phyloP scores from a whole-genome alignment of 768 basidiomycete genomes.

The Termitomyces eurrhizus region DNA sequence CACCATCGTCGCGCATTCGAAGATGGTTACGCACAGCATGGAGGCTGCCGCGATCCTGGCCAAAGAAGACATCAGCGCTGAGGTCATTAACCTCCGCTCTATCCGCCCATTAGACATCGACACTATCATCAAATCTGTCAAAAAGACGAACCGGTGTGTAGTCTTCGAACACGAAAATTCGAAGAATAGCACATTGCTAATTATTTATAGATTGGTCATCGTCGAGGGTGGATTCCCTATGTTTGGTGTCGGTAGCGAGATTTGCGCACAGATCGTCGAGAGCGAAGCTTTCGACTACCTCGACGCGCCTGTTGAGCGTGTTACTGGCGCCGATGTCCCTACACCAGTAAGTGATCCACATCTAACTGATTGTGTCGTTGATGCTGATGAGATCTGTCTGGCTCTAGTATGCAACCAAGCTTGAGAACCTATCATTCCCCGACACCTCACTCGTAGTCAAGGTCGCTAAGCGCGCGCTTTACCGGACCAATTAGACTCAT shows the following conservation, averaged over 20 bases:
- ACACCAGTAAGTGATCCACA: slow-evolving; percentile 69
- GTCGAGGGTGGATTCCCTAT: slow-evolving; percentile 99
- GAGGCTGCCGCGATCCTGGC: slow-evolving; percentile 92
- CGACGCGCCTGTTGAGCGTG: slow-evolving; percentile 95
- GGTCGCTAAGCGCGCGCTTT: slow-evolving; percentile 91
- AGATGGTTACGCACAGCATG: slow-evolving; percentile 93
- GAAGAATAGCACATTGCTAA: not conserved
- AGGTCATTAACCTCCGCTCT: slow-evolving; percentile 94
- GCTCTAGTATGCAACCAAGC: slow-evolving; percentile 78
- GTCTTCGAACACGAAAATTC: not conserved
- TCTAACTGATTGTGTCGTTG: slow-evolving; percentile 2
- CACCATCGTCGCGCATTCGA: slow-evolving; percentile 96
- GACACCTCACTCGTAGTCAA: slow-evolving; percentile 88
- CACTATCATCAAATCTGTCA: slow-evolving; percentile 94
- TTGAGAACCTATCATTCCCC: slow-evolving; percentile 92
- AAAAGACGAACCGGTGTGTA: slow-evolving; percentile 92
- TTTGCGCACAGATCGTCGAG: slow-evolving; percentile 96
- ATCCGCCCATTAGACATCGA: slow-evolving; percentile 98
- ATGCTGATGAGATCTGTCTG: slow-evolving; percentile 9
- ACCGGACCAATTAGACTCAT: slow-evolving; percentile 70
- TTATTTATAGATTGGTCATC: slow-evolving; percentile 64
- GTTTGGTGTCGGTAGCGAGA: slow-evolving; percentile 98
- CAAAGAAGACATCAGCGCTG: slow-evolving; percentile 96
- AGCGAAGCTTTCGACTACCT: slow-evolving; percentile 98
- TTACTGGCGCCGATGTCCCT: slow-evolving; percentile 96